Base-by-base conservation (phyloP, 768 basidiomycete species). In the Collybiopsis confluens region DNA sequence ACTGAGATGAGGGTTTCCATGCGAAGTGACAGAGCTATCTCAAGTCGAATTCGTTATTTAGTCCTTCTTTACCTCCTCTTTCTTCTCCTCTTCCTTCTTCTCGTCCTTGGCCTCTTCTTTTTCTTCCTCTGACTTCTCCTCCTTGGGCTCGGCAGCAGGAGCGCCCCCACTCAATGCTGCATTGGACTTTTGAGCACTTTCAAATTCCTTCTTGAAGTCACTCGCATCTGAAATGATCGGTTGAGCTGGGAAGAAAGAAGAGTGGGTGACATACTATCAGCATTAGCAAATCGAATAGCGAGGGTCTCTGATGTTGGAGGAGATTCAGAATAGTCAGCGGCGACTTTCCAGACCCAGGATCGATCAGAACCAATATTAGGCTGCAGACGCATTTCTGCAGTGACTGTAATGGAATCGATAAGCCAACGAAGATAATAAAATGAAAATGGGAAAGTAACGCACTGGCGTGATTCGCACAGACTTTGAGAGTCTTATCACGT, bases 401-500 rank as follows among this genome's bases (percentile, higher is more conserved):
- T 73, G 68, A 98, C 96, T 98, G 46, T 41, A n/a, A 54, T 30
- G n/a, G n/a, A 55, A 49, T 38, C 50, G 45, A 48, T 35, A 52
- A 33, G 56, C 60, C 16, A 58, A 23, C 52, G 45, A 37, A 24
- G 21, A 11, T 33, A 36, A 24, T 41, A 41, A 28, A 33, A 41
- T 18, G 27, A 44, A 41, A 48, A 35, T 33, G 23, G 44, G 72
- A 78, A 26, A 54, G 27, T 4, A 50, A 73, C 77, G 73, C 64
- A 98, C 97, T 85, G 60, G 83, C 73, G 74, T 98, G 97, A 77
- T 99, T 99, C 54, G 97, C 97, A 72, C 97, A 98, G 73, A 98
- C 95, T 73, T 99, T 98, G 72, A 93, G 80, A 45, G 97, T 99
- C 85, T 98, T 98, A 81, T 99, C 97, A 72, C 97, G 90, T 75